A percentile compares a stretch with the other conserved stretches of the same genome.
phyloP scores from a whole-genome alignment of 2,329 filamentous ascomycete species.

The Claviceps maximensis region DNA sequence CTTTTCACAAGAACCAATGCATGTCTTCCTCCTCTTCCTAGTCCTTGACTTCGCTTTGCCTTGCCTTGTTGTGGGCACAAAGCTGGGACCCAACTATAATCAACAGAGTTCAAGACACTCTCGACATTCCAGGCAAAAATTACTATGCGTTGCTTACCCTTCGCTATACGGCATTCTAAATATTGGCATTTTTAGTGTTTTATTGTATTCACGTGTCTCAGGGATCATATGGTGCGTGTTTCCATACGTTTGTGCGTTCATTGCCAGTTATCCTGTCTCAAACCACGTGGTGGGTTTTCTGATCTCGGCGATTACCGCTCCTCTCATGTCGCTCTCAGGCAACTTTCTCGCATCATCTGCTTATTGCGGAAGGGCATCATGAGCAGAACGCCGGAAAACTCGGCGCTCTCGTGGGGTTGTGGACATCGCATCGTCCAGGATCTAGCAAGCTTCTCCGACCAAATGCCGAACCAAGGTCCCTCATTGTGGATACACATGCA shows the following conservation, averaged over 20 bases:
- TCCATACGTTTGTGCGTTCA: neutral
- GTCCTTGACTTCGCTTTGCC: no score
- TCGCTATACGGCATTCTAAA: neutral
- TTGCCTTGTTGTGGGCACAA: neutral
- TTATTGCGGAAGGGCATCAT: neutral
- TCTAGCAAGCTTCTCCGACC: neutral
- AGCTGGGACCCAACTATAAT: neutral
- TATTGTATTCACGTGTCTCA: neutral
- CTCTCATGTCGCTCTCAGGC: neutral
- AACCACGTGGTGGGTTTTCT: neutral
- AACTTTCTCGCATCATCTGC: neutral
- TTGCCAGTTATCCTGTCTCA: neutral
- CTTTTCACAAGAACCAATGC: neutral
- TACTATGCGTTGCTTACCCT: neutral
- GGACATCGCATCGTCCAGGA: neutral
- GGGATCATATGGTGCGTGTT: neutral
- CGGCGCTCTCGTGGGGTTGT: neutral
- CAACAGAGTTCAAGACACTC: neutral
- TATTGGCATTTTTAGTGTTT: neutral
- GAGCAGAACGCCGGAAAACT: neutral
- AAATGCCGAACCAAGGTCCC: neutral
- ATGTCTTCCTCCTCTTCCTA: neutral
- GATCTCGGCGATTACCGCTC: neutral
- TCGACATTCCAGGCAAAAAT: neutral
- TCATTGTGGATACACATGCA: no score